Percentiles rank a stretch among this genome's conserved stretches.
Conservation (phyloP, 208 protist genomes). For the Acanthamoeba healyi region DNA sequence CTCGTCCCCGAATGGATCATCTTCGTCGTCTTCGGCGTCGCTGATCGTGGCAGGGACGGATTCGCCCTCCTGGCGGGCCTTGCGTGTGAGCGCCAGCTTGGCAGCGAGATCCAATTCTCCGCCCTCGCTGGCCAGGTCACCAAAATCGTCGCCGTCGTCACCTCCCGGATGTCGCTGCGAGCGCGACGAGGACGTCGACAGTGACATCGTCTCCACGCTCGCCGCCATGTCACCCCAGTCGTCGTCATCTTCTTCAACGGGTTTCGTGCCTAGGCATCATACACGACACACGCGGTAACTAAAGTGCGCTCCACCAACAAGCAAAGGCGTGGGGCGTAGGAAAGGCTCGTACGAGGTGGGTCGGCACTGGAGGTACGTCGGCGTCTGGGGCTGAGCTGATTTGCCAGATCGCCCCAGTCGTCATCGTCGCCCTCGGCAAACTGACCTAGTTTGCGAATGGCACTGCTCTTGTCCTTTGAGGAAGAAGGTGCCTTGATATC, state of each 20-base stretch:
- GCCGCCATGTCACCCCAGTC: neutral
- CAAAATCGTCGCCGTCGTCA: constrained; percentile 72
- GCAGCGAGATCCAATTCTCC: constrained; percentile 70
- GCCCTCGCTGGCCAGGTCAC: constrained; percentile 78
- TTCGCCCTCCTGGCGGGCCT: neutral
- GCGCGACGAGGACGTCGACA: neutral
- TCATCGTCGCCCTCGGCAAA: constrained; percentile 25
- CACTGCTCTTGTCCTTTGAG: neutral
- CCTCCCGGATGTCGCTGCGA: neutral
- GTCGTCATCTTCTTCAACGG: neutral
- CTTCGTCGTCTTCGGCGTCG: constrained; percentile 54
- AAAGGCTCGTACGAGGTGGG: neutral
- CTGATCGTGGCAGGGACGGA: neutral
- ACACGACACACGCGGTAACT: neutral
- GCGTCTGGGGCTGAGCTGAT: neutral
- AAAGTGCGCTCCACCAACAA: too few species aligned
- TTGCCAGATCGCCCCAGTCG: constrained; percentile 26
- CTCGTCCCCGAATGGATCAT: constrained; percentile 77
- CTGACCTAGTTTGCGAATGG: neutral
- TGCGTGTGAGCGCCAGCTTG: neutral
- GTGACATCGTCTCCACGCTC: neutral
- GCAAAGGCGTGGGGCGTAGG: too few species aligned
- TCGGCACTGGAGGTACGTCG: neutral
- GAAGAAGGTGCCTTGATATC: too few species aligned
- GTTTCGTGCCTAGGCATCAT: neutral